Base-by-base conservation (phyloP, 192 early-diverging fungal species). In the Podila epigama region DNA sequence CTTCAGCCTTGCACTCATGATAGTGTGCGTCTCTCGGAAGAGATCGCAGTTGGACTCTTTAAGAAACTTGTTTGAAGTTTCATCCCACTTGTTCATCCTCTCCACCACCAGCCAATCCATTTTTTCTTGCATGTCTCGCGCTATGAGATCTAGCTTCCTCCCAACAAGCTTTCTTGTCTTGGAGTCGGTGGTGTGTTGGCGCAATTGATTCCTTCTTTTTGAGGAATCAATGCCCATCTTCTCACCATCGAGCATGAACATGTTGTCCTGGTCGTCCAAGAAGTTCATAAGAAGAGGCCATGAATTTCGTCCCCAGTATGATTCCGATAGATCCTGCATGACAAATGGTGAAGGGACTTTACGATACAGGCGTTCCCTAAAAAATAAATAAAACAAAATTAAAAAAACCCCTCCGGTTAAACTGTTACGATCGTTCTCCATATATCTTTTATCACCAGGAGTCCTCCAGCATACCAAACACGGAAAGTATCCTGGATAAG, bases 1-100 rank as follows among this genome's bases (percentile, higher is more conserved):
- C 48, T 61, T 33, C 22, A 61, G 36, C 28, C 60, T n/a, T 33
- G n/a, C 3, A 1, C 28, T 61, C 60, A 18, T 16, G 48, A 61
- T 61, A 29, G 60, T 61, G 60, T 61, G 60, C 36, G 36, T 61
- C 60, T 61, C 36, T 35, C 60, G 60, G 18, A 61, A 39, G 4
- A 61, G 48, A 31, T 61, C 60, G 31, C 41, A 2, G 10, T 18
- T 32, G 16, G 34, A 28, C 37, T 61, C 60, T 48, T 40, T 34
- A 18, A 61, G 18, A 29, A 39, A 61, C 60, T 61, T 61, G 48
- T 8, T 61, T 16, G 35, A 41, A 44, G 29, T 28, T 41, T 18
- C 11, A 37, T 61, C 60, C 60, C 60, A 61, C 28, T 61, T 35
- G 15, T 41, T 41, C 60, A 61, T 61, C 25, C 60, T 33, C 60